Conservation (phyloP, 179 eudicot species). For the Heliamphora pulchella region DNA sequence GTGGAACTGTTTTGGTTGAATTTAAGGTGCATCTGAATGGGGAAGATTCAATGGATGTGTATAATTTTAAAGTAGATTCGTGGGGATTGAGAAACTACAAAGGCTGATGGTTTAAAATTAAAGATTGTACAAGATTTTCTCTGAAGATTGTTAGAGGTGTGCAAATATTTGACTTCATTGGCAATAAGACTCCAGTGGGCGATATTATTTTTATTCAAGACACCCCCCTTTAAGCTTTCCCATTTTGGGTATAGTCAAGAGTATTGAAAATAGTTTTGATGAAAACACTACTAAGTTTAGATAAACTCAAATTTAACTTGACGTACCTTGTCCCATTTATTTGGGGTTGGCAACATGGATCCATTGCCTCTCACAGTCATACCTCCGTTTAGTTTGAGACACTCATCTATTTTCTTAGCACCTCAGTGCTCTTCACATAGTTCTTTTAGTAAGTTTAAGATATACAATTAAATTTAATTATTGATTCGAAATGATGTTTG, state of each 20-base stretch:
- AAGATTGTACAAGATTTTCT: not conserved
- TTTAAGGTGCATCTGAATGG: conserved; percentile 2
- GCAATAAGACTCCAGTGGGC: not conserved
- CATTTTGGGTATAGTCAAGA: not conserved
- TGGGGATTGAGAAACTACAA: not conserved
- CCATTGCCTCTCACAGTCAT: not conserved
- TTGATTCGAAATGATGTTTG: not conserved
- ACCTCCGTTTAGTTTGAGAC: not conserved
- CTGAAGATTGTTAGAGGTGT: not conserved
- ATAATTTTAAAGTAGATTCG: not conserved
- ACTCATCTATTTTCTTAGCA: not conserved
- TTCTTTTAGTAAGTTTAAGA: not conserved
- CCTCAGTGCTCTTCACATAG: not conserved
- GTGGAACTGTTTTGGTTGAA: not conserved
- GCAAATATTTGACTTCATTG: not conserved
- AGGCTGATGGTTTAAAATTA: not conserved
- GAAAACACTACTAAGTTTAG: not conserved
- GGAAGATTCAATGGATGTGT: not conserved
- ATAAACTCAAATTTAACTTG: not conserved
- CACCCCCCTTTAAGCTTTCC: not conserved
- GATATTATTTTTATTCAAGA: not conserved
- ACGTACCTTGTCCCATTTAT: too few relatives aligned
- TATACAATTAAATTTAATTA: not conserved
- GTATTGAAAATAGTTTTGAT: not conserved
- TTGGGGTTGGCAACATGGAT: too few relatives aligned